These are phyloP conservation scores for Hansenula sp. DNA, from an alignment of 1,139 yeast species.

Conservation along the genomic window DNA sequence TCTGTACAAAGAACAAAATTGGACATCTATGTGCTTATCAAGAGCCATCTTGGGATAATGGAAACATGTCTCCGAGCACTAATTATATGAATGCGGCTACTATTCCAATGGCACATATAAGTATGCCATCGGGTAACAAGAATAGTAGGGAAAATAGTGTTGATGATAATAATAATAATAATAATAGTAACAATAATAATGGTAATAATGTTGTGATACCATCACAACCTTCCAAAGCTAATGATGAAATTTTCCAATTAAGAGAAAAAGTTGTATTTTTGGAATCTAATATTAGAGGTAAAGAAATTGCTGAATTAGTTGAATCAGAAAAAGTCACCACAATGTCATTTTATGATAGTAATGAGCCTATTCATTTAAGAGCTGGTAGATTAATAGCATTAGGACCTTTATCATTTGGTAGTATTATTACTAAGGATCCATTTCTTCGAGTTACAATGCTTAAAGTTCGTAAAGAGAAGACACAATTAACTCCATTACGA, in stretches of 20 bases:
- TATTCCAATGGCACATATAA: conserved; percentile 18
- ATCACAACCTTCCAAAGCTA: not conserved
- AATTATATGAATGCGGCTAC: conserved; percentile 17
- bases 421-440: conserved; percentile 42
- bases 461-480: conserved; percentile 21
- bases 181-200: not conserved
- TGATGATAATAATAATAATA: not conserved
- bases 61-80: conserved; percentile 3
- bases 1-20: conserved; percentile 22
- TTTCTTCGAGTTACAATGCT: conserved; percentile 34
- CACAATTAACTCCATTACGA: conserved; percentile 20
- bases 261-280: conserved; percentile 3
- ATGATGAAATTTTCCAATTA: not conserved
- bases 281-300: conserved; percentile 6
- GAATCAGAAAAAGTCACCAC: conserved; percentile 4
- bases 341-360: conserved; percentile 24
- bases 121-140: not conserved
- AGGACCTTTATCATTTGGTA: conserved; percentile 24
- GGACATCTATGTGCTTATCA: conserved; percentile 20
- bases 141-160: not conserved
- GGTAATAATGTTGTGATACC: not conserved
- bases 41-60: conserved; percentile 20
- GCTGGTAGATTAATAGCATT: conserved; percentile 25
- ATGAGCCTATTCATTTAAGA: conserved; percentile 24
- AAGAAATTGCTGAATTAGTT: not conserved